A percentile compares a stretch with the other conserved stretches of the same genome.
Conservation (phyloP, 768 basidiomycete genomes). For the Thelephora aurantiotincta region DNA sequence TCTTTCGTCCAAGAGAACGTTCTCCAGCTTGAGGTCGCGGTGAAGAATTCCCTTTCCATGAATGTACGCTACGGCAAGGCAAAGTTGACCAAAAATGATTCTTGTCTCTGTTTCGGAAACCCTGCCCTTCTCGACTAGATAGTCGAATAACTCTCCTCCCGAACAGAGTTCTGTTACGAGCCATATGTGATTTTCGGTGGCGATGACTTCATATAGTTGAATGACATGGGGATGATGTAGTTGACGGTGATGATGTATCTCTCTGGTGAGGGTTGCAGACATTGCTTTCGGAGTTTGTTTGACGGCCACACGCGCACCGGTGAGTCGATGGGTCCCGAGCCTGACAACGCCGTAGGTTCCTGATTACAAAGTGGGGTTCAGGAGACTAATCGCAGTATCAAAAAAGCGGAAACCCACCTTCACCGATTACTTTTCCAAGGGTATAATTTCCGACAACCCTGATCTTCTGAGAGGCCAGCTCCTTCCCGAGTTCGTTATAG, state of each 20-base stretch:
- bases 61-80: slow-evolving; percentile 84
- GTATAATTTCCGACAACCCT: slow-evolving; percentile 93
- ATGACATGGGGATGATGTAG: slow-evolving; percentile 93
- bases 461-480: slow-evolving; percentile 81
- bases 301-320: slow-evolving; percentile 85
- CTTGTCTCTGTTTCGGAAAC: slow-evolving; percentile 74
- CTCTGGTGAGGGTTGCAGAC: slow-evolving; percentile 83
- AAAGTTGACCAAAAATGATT: slow-evolving; percentile 89
- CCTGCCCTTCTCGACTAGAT: slow-evolving; percentile 89
- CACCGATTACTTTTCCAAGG: slow-evolving; percentile 85
- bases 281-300: slow-evolving; percentile 96
- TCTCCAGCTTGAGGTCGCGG: slow-evolving; percentile 93
- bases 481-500: slow-evolving; percentile 95
- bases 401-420: slow-evolving; percentile 41
- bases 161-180: slow-evolving; percentile 94
- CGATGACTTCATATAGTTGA: slow-evolving; percentile 95
- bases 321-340: slow-evolving; percentile 86
- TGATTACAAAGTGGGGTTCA: slow-evolving; percentile 15
- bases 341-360: slow-evolving; percentile 95
- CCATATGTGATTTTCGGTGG: slow-evolving; percentile 92
- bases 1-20: slow-evolving; percentile 81
- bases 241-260: slow-evolving; percentile 96
- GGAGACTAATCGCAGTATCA: not conserved
- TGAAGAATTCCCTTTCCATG: slow-evolving; percentile 92
- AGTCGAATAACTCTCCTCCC: slow-evolving; percentile 97